Base-by-base conservation (phyloP, 2,329 filamentous ascomycete species). In the Chaetoscypha palmicola region DNA sequence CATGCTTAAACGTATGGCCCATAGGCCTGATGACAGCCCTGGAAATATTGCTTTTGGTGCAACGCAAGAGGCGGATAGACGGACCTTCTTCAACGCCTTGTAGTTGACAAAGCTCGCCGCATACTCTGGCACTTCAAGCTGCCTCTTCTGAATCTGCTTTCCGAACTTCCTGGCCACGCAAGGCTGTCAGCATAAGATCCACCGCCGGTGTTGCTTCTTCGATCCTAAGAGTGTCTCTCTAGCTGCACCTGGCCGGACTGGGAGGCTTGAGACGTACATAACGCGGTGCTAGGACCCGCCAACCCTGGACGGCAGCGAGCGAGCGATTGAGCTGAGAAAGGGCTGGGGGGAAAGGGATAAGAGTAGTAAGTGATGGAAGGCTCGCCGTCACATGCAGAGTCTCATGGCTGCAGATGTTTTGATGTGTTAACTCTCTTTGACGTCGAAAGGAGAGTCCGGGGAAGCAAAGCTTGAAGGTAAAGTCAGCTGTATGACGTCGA, bases 91-190 rank as follows among this genome's bases (percentile, higher is more conserved):
- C 58, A 98, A 74, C 48, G 89, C 90, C 71, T 98, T 98, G 74
- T 98, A 98, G 69, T 98, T 96, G 58, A 97, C 90, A 64, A 98
- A 98, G 68, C 90, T 96, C 53, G 91, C 89, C 50, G 92, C 91
- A 83, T 98, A 98, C 77, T 98, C 92, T 48, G 92, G 92, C 48
- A 98, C 90, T 66, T 98, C 92, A 61, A 98, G 86, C 76, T 98
- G 92, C 65, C 90, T 84, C 74, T 95, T 95, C 73, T 97, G 92
- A 57, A 98, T 95, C 66, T 96, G 88, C 74, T 98, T 98, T 67
- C 92, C 92, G 73, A 98, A 98, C 79, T 98, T 98, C 92, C 91
- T 98, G 60, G 11, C 36, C 3, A 37, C 17, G 40, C 16, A 43
- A 38, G 19, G 36, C 21, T 45, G 28, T 54, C 26, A 56, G 51